phyloP scores from a whole-genome alignment of 352 stramenopile genomes.

The Phytophthora pisi region DNA sequence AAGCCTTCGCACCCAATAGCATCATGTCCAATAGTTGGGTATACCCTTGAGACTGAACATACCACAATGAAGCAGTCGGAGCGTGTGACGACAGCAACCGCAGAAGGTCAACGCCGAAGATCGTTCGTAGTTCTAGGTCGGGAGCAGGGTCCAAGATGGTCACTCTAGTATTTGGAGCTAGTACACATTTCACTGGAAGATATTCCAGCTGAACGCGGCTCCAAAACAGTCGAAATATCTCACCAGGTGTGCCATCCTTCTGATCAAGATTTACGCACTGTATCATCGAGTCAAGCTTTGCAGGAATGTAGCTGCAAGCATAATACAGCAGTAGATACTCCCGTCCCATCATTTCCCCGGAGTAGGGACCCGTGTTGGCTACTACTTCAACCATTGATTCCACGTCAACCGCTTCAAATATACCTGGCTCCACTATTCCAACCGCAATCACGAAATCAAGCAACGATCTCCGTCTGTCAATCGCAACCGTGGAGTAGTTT shows the following conservation, averaged over 20 bases:
- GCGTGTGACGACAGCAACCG: slow-evolving; percentile 1
- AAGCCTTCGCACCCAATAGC: slow-evolving; percentile 13
- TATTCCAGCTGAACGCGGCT: slow-evolving; percentile 6
- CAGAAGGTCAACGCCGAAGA: slow-evolving; percentile 25
- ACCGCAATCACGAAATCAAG: slow-evolving; percentile 28
- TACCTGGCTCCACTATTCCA: neutral
- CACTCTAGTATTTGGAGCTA: slow-evolving; percentile 1
- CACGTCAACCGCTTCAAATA: slow-evolving; percentile 13
- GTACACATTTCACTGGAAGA: slow-evolving; percentile 10
- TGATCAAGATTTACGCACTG: slow-evolving; percentile 3
- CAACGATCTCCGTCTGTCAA: slow-evolving; percentile 15
- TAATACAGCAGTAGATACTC: slow-evolving; percentile 23
- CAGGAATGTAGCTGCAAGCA: slow-evolving; percentile 13
- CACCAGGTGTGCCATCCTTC: neutral
- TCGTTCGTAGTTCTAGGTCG: slow-evolving; percentile 2
- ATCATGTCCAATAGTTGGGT: slow-evolving; percentile 22
- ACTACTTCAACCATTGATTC: slow-evolving; percentile 15
- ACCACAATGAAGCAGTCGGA: slow-evolving; percentile 10
- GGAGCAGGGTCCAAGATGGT: slow-evolving; percentile 15
- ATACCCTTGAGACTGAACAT: slow-evolving; percentile 18
- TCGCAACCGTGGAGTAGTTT: slow-evolving; percentile 8
- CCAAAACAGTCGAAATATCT: slow-evolving; percentile 24
- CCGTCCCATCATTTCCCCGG: slow-evolving; percentile 3
- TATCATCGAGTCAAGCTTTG: slow-evolving; percentile 11
- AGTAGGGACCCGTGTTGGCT: slow-evolving; percentile 1